Conservation (phyloP, 139 green algal species). For the Picochlorum sp. region DNA sequence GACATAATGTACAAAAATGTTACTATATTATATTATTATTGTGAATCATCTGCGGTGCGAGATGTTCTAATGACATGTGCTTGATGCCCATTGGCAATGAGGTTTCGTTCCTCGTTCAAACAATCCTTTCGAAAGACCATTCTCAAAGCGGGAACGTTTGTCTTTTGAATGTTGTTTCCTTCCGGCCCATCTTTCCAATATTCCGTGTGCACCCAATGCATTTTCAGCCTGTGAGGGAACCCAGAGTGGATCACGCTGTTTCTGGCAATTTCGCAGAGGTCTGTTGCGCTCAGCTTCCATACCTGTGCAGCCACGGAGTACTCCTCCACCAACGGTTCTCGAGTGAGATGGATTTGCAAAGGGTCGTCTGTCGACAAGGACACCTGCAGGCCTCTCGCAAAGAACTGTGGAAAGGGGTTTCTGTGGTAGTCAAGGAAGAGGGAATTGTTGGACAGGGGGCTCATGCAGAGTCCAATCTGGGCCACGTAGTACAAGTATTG, state of each 20-base stretch:
- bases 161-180: slow-evolving; percentile 98
- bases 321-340: slow-evolving; percentile 97
- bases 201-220: slow-evolving; percentile 65
- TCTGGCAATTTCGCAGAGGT: slow-evolving; percentile 95
- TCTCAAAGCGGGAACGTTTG: slow-evolving; percentile 94
- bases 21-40: not conserved
- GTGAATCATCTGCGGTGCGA: slow-evolving; percentile 14
- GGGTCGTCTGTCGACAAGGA: slow-evolving; percentile 56
- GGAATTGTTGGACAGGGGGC: slow-evolving; percentile 95
- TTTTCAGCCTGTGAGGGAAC: slow-evolving; percentile 78
- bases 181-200: slow-evolving; percentile 80
- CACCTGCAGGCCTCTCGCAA: slow-evolving; percentile 79
- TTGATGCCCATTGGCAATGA: slow-evolving; percentile 29
- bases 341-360: slow-evolving; percentile 85
- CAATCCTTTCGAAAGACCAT: slow-evolving; percentile 75
- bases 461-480: slow-evolving; percentile 90
- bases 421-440: slow-evolving; percentile 99
- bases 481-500: slow-evolving; percentile 82
- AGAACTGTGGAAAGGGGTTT: slow-evolving; percentile 98
- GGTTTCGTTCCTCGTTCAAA: slow-evolving; percentile 30
- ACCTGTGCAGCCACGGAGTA: slow-evolving; percentile 95
- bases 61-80: slow-evolving; percentile 17
- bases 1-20: not conserved
- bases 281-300: slow-evolving; percentile 88
- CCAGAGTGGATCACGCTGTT: slow-evolving; percentile 91